Evolutionary conservation across 805 yeast genomes (phyloP).

Genomic region (Starmerella stellata): DNA sequence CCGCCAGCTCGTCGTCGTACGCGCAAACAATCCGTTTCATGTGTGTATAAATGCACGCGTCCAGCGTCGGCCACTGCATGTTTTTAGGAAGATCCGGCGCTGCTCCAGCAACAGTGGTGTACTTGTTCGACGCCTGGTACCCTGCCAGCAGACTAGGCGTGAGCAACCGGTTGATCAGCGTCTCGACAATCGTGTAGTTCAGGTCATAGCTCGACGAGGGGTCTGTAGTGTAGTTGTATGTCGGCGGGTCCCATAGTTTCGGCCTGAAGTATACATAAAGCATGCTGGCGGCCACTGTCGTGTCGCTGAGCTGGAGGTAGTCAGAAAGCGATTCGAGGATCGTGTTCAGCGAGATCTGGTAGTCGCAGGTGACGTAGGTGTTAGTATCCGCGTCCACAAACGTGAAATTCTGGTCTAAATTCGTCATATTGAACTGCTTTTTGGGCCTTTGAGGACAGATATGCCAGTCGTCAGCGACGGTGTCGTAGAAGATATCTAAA

Average conservation of each 20-base stretch:
- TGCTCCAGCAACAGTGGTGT: neutral
- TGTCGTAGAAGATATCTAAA: constrained; percentile 38
- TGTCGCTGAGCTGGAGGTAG: constrained; percentile 29
- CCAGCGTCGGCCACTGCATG: constrained; percentile 15
- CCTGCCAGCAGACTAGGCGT: constrained; percentile 7
- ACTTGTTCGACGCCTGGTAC: neutral
- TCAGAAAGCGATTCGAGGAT: constrained; percentile 18
- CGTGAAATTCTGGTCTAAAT: neutral
- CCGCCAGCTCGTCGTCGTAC: neutral
- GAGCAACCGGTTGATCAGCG: constrained; percentile 9
- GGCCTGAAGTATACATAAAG: constrained; percentile 27
- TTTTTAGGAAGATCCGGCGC: neutral
- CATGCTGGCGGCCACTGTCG: constrained; percentile 30
- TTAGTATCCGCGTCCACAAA: neutral
- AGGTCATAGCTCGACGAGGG: neutral
- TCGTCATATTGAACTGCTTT: neutral
- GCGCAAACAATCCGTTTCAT: constrained; percentile 9
- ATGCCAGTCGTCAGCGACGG: constrained; percentile 29
- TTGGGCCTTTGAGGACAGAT: constrained; percentile 31
- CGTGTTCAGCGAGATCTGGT: constrained; percentile 9
- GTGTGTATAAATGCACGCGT: constrained; percentile 6
- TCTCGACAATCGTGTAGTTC: constrained; percentile 1
- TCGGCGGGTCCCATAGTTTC: constrained; percentile 3
- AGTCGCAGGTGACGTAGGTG: constrained; percentile 7
- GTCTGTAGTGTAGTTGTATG: neutral